Percentiles rank a stretch among this genome's conserved stretches.
These are phyloP conservation scores for Fusarium nodosum DNA, from an alignment of 2,329 filamentous ascomycete genomes.

Conservation along the genomic window DNA sequence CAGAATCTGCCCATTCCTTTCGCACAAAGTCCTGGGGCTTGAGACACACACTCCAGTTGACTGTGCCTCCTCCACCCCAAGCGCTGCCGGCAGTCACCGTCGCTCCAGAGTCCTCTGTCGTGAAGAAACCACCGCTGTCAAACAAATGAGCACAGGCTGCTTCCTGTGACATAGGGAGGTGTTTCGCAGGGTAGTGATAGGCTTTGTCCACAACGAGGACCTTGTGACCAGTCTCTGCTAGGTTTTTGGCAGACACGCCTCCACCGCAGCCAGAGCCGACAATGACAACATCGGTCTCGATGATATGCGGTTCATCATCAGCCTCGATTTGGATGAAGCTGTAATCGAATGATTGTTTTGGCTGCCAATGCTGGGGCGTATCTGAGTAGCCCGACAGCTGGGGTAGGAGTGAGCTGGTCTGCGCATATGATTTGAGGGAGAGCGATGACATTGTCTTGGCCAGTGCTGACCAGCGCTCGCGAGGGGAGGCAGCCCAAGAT, in stretches of 20 bases:
- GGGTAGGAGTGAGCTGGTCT: conserved; percentile 67
- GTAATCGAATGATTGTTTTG: conserved; percentile 67
- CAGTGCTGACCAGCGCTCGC: conserved; percentile 68
- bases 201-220: conserved; percentile 88
- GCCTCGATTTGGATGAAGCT: conserved; percentile 70
- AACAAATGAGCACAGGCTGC: conserved; percentile 74
- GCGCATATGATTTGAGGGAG: conserved; percentile 67
- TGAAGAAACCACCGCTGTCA: conserved; percentile 72
- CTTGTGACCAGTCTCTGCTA: conserved; percentile 80
- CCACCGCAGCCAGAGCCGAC: conserved; percentile 91
- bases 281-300: conserved; percentile 86
- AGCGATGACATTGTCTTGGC: conserved; percentile 69
- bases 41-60: conserved; percentile 83
- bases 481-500: conserved; percentile 71
- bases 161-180: conserved; percentile 79
- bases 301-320: conserved; percentile 62
- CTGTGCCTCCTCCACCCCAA: conserved; percentile 88
- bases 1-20: conserved; percentile 80
- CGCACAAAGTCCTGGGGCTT: conserved; percentile 81
- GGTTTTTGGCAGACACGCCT: conserved; percentile 82
- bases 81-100: conserved; percentile 76
- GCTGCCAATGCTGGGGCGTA: conserved; percentile 64
- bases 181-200: conserved; percentile 79
- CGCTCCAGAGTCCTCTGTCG: conserved; percentile 69
- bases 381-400: conserved; percentile 70